Evolutionary conservation across 75 land plant genomes (phyloP), one percentile per base, ranked within the genome.

Genomic region (Adiantum capillusveneris): DNA sequence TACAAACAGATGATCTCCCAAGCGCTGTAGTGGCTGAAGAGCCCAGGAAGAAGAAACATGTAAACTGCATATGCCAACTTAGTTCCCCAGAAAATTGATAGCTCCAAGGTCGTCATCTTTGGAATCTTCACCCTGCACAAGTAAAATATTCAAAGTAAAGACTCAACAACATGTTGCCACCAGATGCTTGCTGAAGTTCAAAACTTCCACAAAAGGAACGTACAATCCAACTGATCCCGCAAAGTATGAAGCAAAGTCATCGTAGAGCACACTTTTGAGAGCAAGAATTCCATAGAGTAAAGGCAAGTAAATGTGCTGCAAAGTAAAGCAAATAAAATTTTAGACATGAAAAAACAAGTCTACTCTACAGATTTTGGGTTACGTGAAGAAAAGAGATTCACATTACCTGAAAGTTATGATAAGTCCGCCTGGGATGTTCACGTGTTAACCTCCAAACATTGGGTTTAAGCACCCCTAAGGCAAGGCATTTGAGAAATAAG

Each of bases 241-340:
- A 37, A 73, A 44, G 64, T 66, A 77, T 21, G 79, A 70, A 28
- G 25, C 37, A 46, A 77, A 77, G 48, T 77, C 79, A 67, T 77
- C 79, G 14, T 74, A 20, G 14, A 77, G 67, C 29, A 77, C 57
- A 50, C 77, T 67, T 44, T 77, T 77, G 31, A 73, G 54, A 6
- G 79, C 79, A 31, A 77, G 56, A 55, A 77, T 20, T 24, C 79
- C 77, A 48, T 77, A 77, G 31, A 77, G 65, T n/a, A 48, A 52
- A 60, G 65, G 78, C 60, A 77, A 28, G 31, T 77, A 77, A 21
- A 66, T 14, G 62, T 77, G 79, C 79, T 77, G 79, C 57, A 69
- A 42, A 53, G 46, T 9, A 34, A 34, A 9, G 9, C 37, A 34
- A 34, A 34, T 34, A 34, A n/a, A n/a, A n/a, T n/a, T 9, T 34